Evolutionary conservation across 208 protist species (phyloP).

Genomic region (Leptomonas pyrrhocoris): DNA sequence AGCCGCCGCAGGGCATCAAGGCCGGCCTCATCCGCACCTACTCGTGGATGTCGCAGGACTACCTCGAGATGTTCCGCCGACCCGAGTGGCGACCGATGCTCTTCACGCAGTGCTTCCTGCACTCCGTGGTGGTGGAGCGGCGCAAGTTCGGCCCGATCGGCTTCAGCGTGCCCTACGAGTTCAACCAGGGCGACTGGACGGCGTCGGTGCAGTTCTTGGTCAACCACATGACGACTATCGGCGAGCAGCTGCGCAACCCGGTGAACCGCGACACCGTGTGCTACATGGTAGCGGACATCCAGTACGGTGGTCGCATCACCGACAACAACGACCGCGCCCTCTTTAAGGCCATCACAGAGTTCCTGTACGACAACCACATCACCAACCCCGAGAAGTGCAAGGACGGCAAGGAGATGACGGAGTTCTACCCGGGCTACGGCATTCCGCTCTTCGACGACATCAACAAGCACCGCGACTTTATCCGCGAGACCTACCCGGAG

Average conservation of each 20-base stretch:
- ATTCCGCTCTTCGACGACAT: conserved; percentile 94
- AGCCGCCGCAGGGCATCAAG: conserved; percentile 97
- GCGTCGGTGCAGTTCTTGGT: conserved; percentile 97
- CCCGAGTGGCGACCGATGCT: conserved; percentile 96
- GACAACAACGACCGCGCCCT: conserved; percentile 98
- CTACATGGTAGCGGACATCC: conserved; percentile 99
- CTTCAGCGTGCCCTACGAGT: conserved; percentile 99
- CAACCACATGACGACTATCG: conserved; percentile 97
- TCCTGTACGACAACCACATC: conserved; percentile 91
- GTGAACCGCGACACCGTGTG: conserved; percentile 94
- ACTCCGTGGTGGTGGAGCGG: conserved; percentile 97
- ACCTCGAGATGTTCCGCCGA: conserved; percentile 95
- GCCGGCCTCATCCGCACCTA: conserved; percentile 96
- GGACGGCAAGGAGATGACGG: conserved; percentile 81
- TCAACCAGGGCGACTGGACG: conserved; percentile 98
- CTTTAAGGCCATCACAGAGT: conserved; percentile 97
- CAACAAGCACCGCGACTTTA: conserved; percentile 92
- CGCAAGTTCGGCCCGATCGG: conserved; percentile 99
- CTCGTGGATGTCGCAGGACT: conserved; percentile 96
- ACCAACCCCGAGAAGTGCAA: conserved; percentile 90
- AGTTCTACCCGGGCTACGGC: conserved; percentile 86
- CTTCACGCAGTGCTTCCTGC: conserved; percentile 97
- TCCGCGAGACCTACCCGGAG: conserved; percentile 94
- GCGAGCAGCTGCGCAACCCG: conserved; percentile 92
- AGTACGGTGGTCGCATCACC: conserved; percentile 99